Evolutionary conservation across 2,329 filamentous ascomycete species (phyloP).

Genomic region (Aspergillus costaricaensis): DNA sequence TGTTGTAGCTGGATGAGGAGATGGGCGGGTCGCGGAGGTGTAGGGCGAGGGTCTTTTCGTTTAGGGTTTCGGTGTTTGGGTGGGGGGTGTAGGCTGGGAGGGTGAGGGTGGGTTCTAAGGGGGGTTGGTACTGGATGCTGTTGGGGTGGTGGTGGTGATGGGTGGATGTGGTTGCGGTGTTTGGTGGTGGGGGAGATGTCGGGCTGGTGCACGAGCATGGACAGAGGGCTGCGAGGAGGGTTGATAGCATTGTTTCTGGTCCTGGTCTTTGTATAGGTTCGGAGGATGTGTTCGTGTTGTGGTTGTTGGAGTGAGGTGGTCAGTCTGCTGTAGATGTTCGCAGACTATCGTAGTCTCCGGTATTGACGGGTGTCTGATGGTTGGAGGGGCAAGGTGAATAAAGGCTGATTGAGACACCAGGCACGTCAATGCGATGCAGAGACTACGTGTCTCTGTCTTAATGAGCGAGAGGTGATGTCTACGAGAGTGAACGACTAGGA

Average conservation of each 20-base stretch:
- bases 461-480: too few relatives aligned
- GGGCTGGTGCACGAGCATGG: neutral
- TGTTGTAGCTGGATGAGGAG: slow-evolving; percentile 25
- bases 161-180: neutral
- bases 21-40: slow-evolving; percentile 35
- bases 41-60: slow-evolving; percentile 43
- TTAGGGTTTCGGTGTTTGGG: slow-evolving; percentile 32
- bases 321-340: too few relatives aligned
- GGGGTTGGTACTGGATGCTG: slow-evolving; percentile 16
- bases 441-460: too few relatives aligned
- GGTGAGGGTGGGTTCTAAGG: slow-evolving; percentile 40
- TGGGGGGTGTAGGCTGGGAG: slow-evolving; percentile 46
- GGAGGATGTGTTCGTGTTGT: neutral
- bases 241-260: neutral
- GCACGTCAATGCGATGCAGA: too few relatives aligned
- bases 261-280: neutral
- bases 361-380: neutral
- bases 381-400: neutral
- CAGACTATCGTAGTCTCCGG: too few relatives aligned
- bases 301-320: neutral
- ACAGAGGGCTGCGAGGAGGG: neutral
- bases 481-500: neutral
- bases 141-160: neutral
- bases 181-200: neutral
- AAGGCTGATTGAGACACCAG: too few relatives aligned